Conservation (phyloP, 495 filamentous ascomycete genomes). For the Neurospora tetraspora region DNA sequence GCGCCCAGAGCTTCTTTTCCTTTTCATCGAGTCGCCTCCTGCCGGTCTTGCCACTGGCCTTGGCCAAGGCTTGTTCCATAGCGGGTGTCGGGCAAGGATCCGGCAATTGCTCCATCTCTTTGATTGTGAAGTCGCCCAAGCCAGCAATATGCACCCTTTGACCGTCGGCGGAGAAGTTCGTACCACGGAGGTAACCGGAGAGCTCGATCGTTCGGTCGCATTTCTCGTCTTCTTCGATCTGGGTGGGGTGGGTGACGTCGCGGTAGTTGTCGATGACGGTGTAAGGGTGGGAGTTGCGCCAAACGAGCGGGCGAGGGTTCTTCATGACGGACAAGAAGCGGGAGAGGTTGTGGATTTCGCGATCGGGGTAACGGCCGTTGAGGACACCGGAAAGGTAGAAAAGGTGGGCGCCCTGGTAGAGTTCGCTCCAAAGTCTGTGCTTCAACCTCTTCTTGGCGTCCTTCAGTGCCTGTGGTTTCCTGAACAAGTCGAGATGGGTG, state of each 20-base stretch:
- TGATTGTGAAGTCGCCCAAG: slow-evolving; percentile 84
- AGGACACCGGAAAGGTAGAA: slow-evolving; percentile 94
- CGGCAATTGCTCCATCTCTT: slow-evolving; percentile 72
- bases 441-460: slow-evolving; percentile 93
- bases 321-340: slow-evolving; percentile 98
- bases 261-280: slow-evolving; percentile 85
- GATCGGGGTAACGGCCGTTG: slow-evolving; percentile 92
- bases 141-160: slow-evolving; percentile 88
- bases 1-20: slow-evolving; percentile 89
- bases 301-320: slow-evolving; percentile 89
- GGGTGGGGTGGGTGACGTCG: slow-evolving; percentile 85
- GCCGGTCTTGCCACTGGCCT: slow-evolving; percentile 66
- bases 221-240: slow-evolving; percentile 75
- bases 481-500: slow-evolving; percentile 91
- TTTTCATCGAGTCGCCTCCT: slow-evolving; percentile 80
- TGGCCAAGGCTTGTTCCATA: slow-evolving; percentile 75
- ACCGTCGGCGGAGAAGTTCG: slow-evolving; percentile 81
- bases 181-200: slow-evolving; percentile 92
- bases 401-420: slow-evolving; percentile 92
- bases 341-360: slow-evolving; percentile 90
- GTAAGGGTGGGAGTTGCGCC: slow-evolving; percentile 94
- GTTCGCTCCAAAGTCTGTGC: slow-evolving; percentile 89
- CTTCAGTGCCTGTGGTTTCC: slow-evolving; percentile 78
- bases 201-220: slow-evolving; percentile 84
- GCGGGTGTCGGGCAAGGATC: slow-evolving; percentile 93